These are phyloP conservation scores for Aspergillus nanangensis DNA, from an alignment of 495 filamentous ascomycete genomes.

Conservation along the genomic window DNA sequence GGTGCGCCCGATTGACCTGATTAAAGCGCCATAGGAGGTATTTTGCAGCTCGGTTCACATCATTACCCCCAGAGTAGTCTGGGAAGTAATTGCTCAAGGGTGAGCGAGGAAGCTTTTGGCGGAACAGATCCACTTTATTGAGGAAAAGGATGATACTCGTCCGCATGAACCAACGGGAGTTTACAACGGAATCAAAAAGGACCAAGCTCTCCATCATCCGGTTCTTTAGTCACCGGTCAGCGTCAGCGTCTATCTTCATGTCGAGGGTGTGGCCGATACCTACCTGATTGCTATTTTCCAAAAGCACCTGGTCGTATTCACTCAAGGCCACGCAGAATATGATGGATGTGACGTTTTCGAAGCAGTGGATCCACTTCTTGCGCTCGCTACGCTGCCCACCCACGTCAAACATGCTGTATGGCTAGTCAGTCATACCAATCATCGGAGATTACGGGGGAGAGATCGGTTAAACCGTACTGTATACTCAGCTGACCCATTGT, in stretches of 20 bases:
- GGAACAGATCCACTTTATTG: slow-evolving; percentile 98
- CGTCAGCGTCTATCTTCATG: too few relatives aligned
- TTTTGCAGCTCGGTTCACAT: slow-evolving; percentile 96
- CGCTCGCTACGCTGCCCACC: slow-evolving; percentile 94
- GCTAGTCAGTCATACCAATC: slow-evolving; percentile 10
- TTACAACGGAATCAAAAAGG: slow-evolving; percentile 98
- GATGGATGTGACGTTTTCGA: slow-evolving; percentile 99
- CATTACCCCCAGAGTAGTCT: slow-evolving; percentile 94
- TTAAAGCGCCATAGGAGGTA: slow-evolving; percentile 98
- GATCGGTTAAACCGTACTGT: slow-evolving; percentile 71
- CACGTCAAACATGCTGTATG: slow-evolving; percentile 92
- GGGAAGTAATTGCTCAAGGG: slow-evolving; percentile 93
- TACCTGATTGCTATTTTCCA: slow-evolving; percentile 97
- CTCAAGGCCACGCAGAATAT: slow-evolving; percentile 98
- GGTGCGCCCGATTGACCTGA: slow-evolving; percentile 92
- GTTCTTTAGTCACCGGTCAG: slow-evolving; percentile 52
- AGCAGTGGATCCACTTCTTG: slow-evolving; percentile 99
- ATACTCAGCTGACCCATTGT: slow-evolving; percentile 98
- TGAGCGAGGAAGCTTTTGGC: slow-evolving; percentile 83
- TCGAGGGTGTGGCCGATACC: too few relatives aligned
- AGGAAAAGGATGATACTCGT: slow-evolving; percentile 98
- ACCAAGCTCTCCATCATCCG: slow-evolving; percentile 98
- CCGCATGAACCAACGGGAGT: slow-evolving; percentile 98
- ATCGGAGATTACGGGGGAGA: background rate
- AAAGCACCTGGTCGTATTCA: slow-evolving; percentile 95